A percentile compares a stretch with the other conserved stretches of the same genome.
These are phyloP conservation scores for Ogataea nitratoaversa DNA, from an alignment of 805 yeast genomes.

Conservation along the genomic window DNA sequence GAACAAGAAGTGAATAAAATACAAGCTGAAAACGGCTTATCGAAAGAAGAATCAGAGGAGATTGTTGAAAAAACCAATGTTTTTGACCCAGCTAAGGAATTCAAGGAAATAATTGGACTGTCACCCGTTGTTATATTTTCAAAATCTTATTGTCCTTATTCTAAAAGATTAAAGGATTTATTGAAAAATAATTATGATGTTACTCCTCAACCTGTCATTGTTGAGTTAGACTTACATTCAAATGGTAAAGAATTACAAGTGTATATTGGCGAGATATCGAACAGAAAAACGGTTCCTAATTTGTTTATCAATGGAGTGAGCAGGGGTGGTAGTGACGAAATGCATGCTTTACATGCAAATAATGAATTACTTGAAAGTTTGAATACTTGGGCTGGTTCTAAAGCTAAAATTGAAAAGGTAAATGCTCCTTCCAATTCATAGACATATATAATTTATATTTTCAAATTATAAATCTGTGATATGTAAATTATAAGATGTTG, in stretches of 20 bases:
- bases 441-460: no score
- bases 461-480: no score
- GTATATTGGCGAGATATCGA: constrained; percentile 63
- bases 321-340: constrained; percentile 88
- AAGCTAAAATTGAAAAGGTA: constrained; percentile 42
- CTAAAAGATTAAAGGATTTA: constrained; percentile 64
- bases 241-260: constrained; percentile 74
- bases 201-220: constrained; percentile 65
- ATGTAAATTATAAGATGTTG: no score
- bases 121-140: constrained; percentile 67
- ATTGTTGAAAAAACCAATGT: constrained; percentile 5
- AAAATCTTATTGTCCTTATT: constrained; percentile 69
- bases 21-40: not conserved
- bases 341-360: constrained; percentile 54
- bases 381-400: constrained; percentile 59
- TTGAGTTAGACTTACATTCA: constrained; percentile 78
- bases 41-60: constrained; percentile 13
- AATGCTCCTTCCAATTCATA: constrained; percentile 54
- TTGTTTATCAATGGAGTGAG: constrained; percentile 69
- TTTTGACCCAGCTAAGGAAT: constrained; percentile 51
- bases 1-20: not conserved
- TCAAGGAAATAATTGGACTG: constrained; percentile 49
- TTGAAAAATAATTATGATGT: constrained; percentile 61
- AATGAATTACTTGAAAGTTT: constrained; percentile 51
- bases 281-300: constrained; percentile 89